These are phyloP conservation scores for Rosa lucieae DNA, from an alignment of 306 rosid genomes.

Conservation along the genomic window DNA sequence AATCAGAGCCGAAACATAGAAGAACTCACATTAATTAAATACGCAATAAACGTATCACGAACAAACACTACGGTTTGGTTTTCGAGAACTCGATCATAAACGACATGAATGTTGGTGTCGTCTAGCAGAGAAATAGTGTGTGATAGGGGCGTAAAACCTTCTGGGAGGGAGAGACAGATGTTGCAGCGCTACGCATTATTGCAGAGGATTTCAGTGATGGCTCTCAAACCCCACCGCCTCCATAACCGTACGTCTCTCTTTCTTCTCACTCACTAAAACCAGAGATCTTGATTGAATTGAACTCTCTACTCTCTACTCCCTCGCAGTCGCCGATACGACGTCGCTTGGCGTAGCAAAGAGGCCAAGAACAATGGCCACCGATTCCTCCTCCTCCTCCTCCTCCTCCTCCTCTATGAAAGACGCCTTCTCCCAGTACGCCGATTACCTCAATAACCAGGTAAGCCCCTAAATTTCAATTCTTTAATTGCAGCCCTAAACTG, in stretches of 20 bases:
- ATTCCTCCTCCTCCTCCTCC: no score
- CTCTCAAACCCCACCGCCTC: constrained; percentile 58
- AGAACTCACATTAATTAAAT: no score
- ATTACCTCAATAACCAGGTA: constrained; percentile 77
- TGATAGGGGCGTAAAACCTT: not conserved
- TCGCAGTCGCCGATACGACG: constrained; percentile 48
- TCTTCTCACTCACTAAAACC: not conserved
- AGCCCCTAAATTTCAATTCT: not conserved
- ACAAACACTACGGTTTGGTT: no score
- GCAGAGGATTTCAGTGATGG: constrained; percentile 37
- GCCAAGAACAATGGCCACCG: constrained; percentile 58
- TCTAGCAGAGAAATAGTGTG: not conserved
- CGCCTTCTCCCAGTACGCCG: constrained; percentile 61
- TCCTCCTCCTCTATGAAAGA: constrained; percentile 44
- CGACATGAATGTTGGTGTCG: constrained; percentile 1
- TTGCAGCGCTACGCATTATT: constrained; percentile 30
- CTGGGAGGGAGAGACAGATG: constrained; percentile 27
- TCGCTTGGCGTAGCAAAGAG: constrained; percentile 44
- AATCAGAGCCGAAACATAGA: no score
- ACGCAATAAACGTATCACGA: no score
- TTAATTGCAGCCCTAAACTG: not conserved
- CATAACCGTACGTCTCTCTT: constrained; percentile 34
- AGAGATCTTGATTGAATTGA: not conserved
- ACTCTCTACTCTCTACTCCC: not conserved
- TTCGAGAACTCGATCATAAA: not conserved